Conservation (phyloP, 2,329 filamentous ascomycete species). For the Leptographium galeiforme region DNA sequence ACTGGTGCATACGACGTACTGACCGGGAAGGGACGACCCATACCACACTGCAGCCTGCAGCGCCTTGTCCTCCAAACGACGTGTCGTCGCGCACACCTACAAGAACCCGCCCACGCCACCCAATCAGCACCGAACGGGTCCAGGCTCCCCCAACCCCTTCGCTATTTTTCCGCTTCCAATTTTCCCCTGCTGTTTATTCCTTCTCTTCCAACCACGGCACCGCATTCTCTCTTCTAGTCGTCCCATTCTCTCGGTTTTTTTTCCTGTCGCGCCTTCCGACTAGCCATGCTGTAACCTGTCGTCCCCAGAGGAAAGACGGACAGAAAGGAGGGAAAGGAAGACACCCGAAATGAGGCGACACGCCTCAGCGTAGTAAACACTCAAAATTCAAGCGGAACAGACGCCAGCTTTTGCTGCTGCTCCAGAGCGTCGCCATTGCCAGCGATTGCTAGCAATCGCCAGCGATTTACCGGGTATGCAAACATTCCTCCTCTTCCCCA, state of each 20-base stretch:
- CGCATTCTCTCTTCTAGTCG: background rate
- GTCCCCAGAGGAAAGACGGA: background rate
- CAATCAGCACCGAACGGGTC: background rate
- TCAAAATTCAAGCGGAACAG: background rate
- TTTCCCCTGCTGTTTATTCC: background rate
- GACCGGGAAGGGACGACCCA: background rate
- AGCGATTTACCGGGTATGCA: background rate
- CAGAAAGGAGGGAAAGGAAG: background rate
- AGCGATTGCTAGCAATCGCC: background rate
- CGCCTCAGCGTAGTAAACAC: conserved; percentile 1
- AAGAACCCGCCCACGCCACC: background rate
- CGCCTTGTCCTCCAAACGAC: no score
- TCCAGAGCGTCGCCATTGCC: background rate
- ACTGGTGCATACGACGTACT: no score
- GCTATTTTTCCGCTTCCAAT: background rate
- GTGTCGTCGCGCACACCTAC: background rate
- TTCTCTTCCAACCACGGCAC: background rate
- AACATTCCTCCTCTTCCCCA: background rate
- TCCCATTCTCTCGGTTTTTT: background rate
- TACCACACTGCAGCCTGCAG: background rate
- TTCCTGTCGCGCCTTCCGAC: background rate
- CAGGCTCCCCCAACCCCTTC: background rate
- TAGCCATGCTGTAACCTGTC: background rate
- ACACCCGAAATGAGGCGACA: background rate
- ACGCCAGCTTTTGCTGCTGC: background rate